Evolutionary conservation across 2,329 filamentous ascomycete species (phyloP), one percentile per base, ranked within the genome.

Genomic region (Coniochaeta hoffmannii): DNA sequence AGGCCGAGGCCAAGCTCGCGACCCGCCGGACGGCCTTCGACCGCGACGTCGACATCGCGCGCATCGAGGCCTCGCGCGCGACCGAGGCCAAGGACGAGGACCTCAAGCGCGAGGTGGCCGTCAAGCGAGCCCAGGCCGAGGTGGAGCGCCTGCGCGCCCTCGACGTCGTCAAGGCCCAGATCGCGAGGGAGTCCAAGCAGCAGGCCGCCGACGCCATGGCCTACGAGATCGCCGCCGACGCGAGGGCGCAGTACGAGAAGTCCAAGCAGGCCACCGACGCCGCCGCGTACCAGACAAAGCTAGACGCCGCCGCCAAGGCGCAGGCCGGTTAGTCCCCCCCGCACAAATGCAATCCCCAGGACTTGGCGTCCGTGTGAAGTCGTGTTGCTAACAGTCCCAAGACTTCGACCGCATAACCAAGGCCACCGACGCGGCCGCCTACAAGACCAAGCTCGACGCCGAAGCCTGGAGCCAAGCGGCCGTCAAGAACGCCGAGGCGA

Each of bases 11-110:
- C 11, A 84, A 85, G 55, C 81, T 95, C 54, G 81, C 84, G 35
- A 89, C 86, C 17, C 80, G 83, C 61, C 85, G 91, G 70, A 87
- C 89, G 1, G 79, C 81, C 53, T 85, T 94, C 57, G 80, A 83
- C 61, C 82, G 87, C 34, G 86, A 90, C 59, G 84, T 94, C 52
- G 84, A 90, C 51, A 83, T 95, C 55, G 84, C 87, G 28, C 83
- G 86, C 52, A 89, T 95, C 66, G 77, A 85, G 57, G 89, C 90
- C 0, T 76, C 81, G 60, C 86, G 90, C 54, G 78, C 83, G 10
- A 86, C 89, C 1, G 88, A 96, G 72, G 79, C 81, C 59, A 83
- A 80, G 62, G 90, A 95, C 71, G 88, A 90, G 53, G 89, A 94
- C 62, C 77, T 96, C 53, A 89, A 90, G 76, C 85, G 81, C 61